Conservation (phyloP, 352 stramenopile genomes). For the Phytophthora syringae region DNA sequence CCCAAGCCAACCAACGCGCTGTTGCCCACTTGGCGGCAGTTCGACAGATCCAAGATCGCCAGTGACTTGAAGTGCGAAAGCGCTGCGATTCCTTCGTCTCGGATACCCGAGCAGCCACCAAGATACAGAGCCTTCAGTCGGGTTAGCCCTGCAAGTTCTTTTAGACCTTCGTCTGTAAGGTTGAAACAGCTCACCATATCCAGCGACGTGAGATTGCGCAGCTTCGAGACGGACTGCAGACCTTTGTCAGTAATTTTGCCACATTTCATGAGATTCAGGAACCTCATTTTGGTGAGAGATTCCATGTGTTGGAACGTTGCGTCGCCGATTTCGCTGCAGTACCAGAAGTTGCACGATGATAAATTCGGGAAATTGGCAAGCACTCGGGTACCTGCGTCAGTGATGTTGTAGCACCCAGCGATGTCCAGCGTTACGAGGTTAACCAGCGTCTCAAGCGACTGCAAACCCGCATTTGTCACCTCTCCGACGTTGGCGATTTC, state of each 20-base stretch:
- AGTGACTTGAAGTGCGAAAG: constrained; percentile 52
- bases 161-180: constrained; percentile 62
- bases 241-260: constrained; percentile 69
- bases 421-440: constrained; percentile 73
- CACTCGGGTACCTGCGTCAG: constrained; percentile 67
- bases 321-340: constrained; percentile 82
- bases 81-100: constrained; percentile 61
- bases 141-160: constrained; percentile 41
- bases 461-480: constrained; percentile 66
- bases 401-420: constrained; percentile 85
- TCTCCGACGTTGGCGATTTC: constrained; percentile 83
- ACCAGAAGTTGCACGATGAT: constrained; percentile 80
- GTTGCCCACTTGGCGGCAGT: constrained; percentile 81
- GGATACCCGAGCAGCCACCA: constrained; percentile 62
- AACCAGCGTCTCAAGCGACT: constrained; percentile 53
- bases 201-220: constrained; percentile 67
- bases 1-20: constrained; percentile 58
- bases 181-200: constrained; percentile 84
- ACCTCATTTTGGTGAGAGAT: constrained; percentile 59
- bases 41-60: constrained; percentile 72
- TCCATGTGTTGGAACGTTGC: constrained; percentile 65
- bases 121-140: constrained; percentile 71
- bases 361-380: constrained; percentile 60
- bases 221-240: constrained; percentile 52
- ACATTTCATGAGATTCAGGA: constrained; percentile 87